Conservation (phyloP, 176 grass and related monocot species). For the Triticum monococcum region DNA sequence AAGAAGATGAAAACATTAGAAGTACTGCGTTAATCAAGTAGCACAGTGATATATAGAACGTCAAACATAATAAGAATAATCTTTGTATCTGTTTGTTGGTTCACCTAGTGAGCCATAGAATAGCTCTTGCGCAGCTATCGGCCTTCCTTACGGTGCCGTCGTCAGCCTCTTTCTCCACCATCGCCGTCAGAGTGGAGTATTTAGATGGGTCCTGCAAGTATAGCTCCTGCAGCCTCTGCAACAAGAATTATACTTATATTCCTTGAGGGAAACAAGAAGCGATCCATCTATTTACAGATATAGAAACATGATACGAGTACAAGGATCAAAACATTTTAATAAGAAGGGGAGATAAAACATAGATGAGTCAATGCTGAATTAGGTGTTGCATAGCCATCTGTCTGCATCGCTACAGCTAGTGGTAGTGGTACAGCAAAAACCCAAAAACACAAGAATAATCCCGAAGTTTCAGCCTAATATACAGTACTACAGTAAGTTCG, state of each 20-base stretch:
- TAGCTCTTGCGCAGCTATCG: constrained; percentile 73
- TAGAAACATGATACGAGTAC: not conserved
- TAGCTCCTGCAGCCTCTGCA: constrained; percentile 78
- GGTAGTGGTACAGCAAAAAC: not conserved
- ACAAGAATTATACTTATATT: not conserved
- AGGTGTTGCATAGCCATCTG: not conserved
- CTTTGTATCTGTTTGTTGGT: not conserved
- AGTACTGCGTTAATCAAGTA: not conserved
- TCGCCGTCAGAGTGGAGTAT: constrained; percentile 48
- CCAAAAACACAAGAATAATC: not conserved
- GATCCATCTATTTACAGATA: not conserved
- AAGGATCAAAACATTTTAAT: not conserved
- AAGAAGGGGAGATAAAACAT: not conserved
- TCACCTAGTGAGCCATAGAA: constrained; percentile 88
- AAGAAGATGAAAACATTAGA: not conserved
- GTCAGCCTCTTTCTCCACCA: constrained; percentile 65
- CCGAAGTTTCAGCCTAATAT: not conserved
- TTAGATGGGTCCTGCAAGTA: constrained; percentile 56
- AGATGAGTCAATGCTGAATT: not conserved
- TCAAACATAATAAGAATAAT: not conserved
- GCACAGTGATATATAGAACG: not conserved
- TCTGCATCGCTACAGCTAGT: not conserved
- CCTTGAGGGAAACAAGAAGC: too few species aligned
- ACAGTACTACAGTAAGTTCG: not conserved
- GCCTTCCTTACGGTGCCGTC: constrained; percentile 64